Evolutionary conservation across 768 basidiomycete species (phyloP).

Genomic region (Grammothele lineata): DNA sequence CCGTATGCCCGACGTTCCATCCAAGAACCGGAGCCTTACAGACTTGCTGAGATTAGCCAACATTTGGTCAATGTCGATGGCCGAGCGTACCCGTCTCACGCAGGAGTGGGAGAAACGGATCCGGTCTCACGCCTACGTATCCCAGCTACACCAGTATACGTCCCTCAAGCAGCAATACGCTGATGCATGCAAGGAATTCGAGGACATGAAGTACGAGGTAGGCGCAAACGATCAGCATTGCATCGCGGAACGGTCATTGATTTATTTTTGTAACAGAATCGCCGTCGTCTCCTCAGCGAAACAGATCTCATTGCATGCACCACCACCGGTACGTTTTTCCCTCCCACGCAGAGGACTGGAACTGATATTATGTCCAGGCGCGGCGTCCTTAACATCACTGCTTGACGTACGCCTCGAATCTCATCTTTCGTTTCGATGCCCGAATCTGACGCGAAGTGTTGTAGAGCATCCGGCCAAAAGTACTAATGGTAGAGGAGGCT

Average conservation of each 20-base stretch:
- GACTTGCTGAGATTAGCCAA: constrained; percentile 32
- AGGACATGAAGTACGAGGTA: constrained; percentile 53
- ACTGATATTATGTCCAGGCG: constrained; percentile 46
- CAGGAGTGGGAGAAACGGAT: constrained; percentile 44
- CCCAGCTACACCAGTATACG: constrained; percentile 39
- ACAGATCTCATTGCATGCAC: constrained; percentile 73
- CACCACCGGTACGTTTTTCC: constrained; percentile 50
- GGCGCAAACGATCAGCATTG: too few relatives aligned
- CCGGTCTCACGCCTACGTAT: constrained; percentile 27
- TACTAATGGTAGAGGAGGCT: constrained; percentile 75
- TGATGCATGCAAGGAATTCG: constrained; percentile 32
- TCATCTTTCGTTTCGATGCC: too few relatives aligned
- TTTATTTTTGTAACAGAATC: constrained; percentile 34
- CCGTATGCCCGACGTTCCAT: too few relatives aligned
- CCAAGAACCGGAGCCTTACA: constrained; percentile 31
- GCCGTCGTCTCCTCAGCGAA: constrained; percentile 47
- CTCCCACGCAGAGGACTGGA: not conserved
- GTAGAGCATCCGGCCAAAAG: constrained; percentile 54
- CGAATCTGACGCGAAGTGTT: not conserved
- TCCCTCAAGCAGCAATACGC: constrained; percentile 35
- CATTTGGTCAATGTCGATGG: constrained; percentile 52
- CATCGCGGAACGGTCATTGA: not conserved
- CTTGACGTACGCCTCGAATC: constrained; percentile 38
- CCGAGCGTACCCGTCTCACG: constrained; percentile 45
- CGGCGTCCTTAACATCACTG: constrained; percentile 59